Percentiles rank a stretch among this genome's conserved stretches.
Evolutionary conservation across 2,329 filamentous ascomycete species (phyloP).

Genomic region (Malbranchea zuffiana): DNA sequence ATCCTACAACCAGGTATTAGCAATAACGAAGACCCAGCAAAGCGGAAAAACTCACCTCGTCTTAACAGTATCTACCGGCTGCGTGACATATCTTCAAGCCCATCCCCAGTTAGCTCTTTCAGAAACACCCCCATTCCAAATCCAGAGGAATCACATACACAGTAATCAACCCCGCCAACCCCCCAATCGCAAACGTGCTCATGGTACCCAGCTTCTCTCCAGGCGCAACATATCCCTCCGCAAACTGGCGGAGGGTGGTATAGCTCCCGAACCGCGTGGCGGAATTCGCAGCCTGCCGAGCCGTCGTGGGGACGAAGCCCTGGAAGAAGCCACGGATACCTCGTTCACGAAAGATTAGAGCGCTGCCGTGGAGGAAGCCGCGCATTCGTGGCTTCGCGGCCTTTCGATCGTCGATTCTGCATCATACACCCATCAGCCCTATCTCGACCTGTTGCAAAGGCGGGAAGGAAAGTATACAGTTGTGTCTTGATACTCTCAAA

Average conservation of each 20-base stretch:
- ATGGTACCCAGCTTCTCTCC: slow-evolving; percentile 86
- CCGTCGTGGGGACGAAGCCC: slow-evolving; percentile 89
- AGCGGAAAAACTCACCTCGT: slow-evolving; percentile 44
- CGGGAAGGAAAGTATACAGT: slow-evolving; percentile 42
- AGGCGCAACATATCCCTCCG: slow-evolving; percentile 81
- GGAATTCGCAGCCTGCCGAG: slow-evolving; percentile 86
- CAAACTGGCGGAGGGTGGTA: slow-evolving; percentile 79
- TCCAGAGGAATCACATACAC: slow-evolving; percentile 50
- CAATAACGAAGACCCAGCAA: no score
- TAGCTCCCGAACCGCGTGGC: slow-evolving; percentile 86
- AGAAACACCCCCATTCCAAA: slow-evolving; percentile 1
- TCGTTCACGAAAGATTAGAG: slow-evolving; percentile 76
- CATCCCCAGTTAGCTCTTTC: neutral
- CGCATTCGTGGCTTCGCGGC: slow-evolving; percentile 70
- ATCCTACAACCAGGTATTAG: slow-evolving; percentile 45
- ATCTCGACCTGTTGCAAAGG: slow-evolving; percentile 1
- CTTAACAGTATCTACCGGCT: slow-evolving; percentile 85
- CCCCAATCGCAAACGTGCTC: slow-evolving; percentile 85
- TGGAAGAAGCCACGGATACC: slow-evolving; percentile 92
- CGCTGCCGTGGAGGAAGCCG: slow-evolving; percentile 83
- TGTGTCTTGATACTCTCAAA: slow-evolving; percentile 99
- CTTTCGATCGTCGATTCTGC: slow-evolving; percentile 92
- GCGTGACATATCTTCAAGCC: slow-evolving; percentile 40
- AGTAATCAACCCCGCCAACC: slow-evolving; percentile 78
- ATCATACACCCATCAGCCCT: slow-evolving; percentile 2